Evolutionary conservation across 2,329 filamentous ascomycete genomes (phyloP).

Genomic region (Cladosporium sp.): DNA sequence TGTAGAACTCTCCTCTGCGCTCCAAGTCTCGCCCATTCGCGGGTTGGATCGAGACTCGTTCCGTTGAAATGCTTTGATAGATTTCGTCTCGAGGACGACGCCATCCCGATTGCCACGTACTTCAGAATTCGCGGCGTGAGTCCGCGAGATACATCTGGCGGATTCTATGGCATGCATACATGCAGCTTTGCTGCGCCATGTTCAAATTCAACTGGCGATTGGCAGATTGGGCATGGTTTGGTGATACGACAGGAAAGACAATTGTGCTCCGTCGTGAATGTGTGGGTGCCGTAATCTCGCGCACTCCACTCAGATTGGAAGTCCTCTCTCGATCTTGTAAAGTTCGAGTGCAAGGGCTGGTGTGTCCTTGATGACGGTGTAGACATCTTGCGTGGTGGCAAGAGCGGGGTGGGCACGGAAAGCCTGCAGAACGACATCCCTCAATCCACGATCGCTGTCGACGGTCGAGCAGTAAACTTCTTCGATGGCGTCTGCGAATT

Average conservation of each 20-base stretch:
- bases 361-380: slow-evolving; percentile 45
- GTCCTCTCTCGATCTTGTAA: slow-evolving; percentile 49
- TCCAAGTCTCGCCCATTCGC: neutral
- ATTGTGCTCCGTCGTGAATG: neutral
- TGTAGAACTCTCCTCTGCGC: neutral
- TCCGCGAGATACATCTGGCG: neutral
- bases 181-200: neutral
- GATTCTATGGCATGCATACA: neutral
- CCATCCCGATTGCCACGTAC: neutral
- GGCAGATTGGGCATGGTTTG: neutral
- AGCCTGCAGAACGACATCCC: slow-evolving; percentile 49
- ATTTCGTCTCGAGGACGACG: neutral
- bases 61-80: neutral
- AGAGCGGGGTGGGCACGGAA: slow-evolving; percentile 50
- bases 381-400: slow-evolving; percentile 48
- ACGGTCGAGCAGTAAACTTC: slow-evolving; percentile 52
- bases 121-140: neutral
- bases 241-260: neutral
- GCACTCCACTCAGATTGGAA: slow-evolving; percentile 33
- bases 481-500: slow-evolving; percentile 50
- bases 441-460: slow-evolving; percentile 50
- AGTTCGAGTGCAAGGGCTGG: slow-evolving; percentile 51
- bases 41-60: neutral
- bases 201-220: neutral
- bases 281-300: neutral